Evolutionary conservation across 2,329 filamentous ascomycete species (phyloP), one percentile per base, ranked within the genome.

Genomic region (Sporothrix euskadiensis): DNA sequence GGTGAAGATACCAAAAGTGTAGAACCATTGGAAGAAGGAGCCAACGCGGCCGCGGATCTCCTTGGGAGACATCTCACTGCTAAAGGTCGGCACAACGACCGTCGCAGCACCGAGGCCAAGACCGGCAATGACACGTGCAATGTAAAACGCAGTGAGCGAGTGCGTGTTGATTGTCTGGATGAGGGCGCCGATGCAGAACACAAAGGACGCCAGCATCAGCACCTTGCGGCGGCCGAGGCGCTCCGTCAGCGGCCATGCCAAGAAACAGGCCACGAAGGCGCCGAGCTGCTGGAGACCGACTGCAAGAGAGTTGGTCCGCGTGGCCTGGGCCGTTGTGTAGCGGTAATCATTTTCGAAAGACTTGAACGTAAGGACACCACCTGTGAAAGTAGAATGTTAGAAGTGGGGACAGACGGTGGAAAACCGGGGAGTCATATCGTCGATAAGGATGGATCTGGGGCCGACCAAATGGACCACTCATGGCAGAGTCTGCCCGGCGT

Each of bases 261-360:
- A 90, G 85, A 57, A 93, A 88, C 87, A 93, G 89, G 79, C 92
- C 91, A 71, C 69, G n/a, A 85, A 87, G 0, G 90, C 89, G 74
- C 88, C 88, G 71, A 93, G 83, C 72, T 90, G 82, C 3, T 86
- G 89, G 77, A 92, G 93, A 79, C 92, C 90, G 22, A 84, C 83
- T 3, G 88, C 89, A 0, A 93, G 35, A 80, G 90, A 82, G 88
- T 92, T 85, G 22, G 47, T 56, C 19, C 47, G 47, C n/a, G 49
- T 66, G 8, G 61, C 56, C 57, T 59, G n/a, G 8, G 16, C 14
- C 14, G 63, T 35, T 16, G 52, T 73, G 73, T 76, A 77, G 71
- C 75, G 76, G 26, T 75, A 75, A 54, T 77, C 76, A 16, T 73
- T 74, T 49, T 74, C 47, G 22, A 77, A 73, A 2, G 76, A 61